Evolutionary conservation across 1,139 yeast species (phyloP).

Genomic region (Hemisphaericaspora lyxosophila): DNA sequence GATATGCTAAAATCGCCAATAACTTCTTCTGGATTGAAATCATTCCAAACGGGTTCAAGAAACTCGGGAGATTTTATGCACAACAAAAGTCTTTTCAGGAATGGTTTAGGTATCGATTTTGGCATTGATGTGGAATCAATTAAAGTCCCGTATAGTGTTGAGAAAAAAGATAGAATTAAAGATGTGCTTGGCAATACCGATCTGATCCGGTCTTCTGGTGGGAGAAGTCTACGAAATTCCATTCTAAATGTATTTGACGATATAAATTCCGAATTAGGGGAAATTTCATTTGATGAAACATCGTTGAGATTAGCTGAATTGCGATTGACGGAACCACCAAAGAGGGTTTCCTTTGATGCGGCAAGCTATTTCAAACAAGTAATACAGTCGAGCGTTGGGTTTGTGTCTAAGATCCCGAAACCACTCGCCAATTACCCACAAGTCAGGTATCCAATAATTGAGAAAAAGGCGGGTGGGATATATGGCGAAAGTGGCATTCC

Average conservation of each 20-base stretch:
- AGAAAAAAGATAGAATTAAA: constrained; percentile 30
- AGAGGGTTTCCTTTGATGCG: constrained; percentile 10
- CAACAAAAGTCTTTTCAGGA: neutral
- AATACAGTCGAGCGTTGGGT: neutral
- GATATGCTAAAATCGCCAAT: neutral
- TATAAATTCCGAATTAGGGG: constrained; percentile 1
- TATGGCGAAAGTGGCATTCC: constrained; percentile 27
- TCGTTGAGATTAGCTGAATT: neutral
- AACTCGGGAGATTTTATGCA: constrained; percentile 5
- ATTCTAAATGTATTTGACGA: constrained; percentile 16
- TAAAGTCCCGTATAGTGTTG: constrained; percentile 35
- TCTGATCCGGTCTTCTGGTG: constrained; percentile 8
- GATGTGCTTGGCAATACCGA: constrained; percentile 19
- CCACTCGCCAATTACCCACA: constrained; percentile 25
- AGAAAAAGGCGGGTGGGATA: constrained; percentile 17
- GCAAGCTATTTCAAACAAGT: constrained; percentile 7
- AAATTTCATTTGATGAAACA: constrained; percentile 6
- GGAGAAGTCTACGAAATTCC: constrained; percentile 15
- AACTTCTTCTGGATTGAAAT: constrained; percentile 20
- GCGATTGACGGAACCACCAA: neutral
- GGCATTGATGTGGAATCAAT: constrained; percentile 33
- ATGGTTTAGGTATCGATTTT: constrained; percentile 37
- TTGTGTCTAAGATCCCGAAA: constrained; percentile 25
- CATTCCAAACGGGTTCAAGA: constrained; percentile 18
- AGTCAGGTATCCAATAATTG: constrained; percentile 24